Percentiles rank a stretch among this genome's conserved stretches.
Evolutionary conservation across 78 protist species (phyloP).

Genomic region (Dictyostelium discoideum): DNA sequence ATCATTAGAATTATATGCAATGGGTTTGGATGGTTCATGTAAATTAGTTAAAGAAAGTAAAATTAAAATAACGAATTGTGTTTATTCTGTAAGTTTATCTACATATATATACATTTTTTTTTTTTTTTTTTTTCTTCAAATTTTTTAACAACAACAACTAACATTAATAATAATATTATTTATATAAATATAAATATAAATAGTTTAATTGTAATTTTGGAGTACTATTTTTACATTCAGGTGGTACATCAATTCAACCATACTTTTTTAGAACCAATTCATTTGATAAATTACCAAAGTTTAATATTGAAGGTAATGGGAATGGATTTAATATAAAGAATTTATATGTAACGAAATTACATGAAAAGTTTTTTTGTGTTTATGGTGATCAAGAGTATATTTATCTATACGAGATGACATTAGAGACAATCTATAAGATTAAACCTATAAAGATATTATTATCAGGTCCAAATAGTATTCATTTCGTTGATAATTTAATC

Average conservation of each 20-base stretch:
- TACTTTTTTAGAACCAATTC: constrained; percentile 41
- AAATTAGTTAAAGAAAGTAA: constrained; percentile 67
- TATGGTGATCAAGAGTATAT: constrained; percentile 33
- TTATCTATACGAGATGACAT: constrained; percentile 45
- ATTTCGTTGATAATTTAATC: constrained; percentile 68
- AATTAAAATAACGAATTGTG: constrained; percentile 34
- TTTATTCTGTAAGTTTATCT: constrained; percentile 45
- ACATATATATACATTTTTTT: background rate
- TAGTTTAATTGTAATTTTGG: constrained; percentile 32
- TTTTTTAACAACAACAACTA: no score
- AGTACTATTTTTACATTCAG: constrained; percentile 56
- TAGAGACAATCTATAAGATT: constrained; percentile 38
- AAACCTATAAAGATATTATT: constrained; percentile 36
- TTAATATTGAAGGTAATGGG: constrained; percentile 5
- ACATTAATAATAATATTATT: no score
- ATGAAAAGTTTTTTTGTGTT: constrained; percentile 49
- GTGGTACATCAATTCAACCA: constrained; percentile 71
- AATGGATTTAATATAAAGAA: constrained; percentile 22
- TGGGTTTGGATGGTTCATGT: constrained; percentile 38
- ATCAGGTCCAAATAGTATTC: constrained; percentile 57
- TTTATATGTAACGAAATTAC: constrained; percentile 28
- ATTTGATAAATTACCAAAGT: constrained; percentile 53
- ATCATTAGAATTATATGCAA: constrained; percentile 60
- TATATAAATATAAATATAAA: background rate
- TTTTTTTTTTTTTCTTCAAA: background rate